Evolutionary conservation across 257 asterid genomes (phyloP), one percentile per base, ranked within the genome.

Genomic region (Solanum clarkiae): DNA sequence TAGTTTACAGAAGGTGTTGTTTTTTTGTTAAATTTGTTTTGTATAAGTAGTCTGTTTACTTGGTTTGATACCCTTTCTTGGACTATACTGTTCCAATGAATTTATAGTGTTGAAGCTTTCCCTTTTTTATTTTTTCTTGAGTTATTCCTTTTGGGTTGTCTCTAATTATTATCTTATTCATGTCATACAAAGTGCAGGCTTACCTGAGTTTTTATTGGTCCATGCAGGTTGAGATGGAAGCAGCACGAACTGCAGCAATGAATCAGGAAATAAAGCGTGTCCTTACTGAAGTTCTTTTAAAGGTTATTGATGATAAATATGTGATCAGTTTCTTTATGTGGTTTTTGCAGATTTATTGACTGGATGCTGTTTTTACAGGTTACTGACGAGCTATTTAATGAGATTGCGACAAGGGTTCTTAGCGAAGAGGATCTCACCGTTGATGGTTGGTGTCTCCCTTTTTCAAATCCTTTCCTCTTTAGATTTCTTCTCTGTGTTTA

Each of bases 361-460:
- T 80, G 80, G 79, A 71, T 86, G 82, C 63, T 85, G 80, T 80
- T 90, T 88, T 87, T 87, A 88, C 95, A 97, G 99, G 99, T 97
- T 79, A 97, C 99, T 49, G 99, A 94, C 62, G 98, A 95, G 84
- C 98, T 97, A 86, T 94, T 97, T 89, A 98, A 94, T 89, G 99
- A 97, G 90, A 94, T 97, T 91, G 99, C 99, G 12, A 92, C 96
- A 63, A 93, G 92, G 91, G 99, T 95, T 91, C 92, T 97, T 80
- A 90, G 87, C 80, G 99, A 97, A 91, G 99, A 93, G 55, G 92
- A 87, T 86, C 88, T 86, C 88, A 86, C 92, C 29, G 88, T 91
- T 88, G 94, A 92, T 91, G 98, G 99, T 97, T 84, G 84, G 82
- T 85, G 55, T 82, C 84, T 75, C 49, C 60, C 68, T 63, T 62